Evolutionary conservation across 2,329 filamentous ascomycete species (phyloP).

Genomic region (Hypoxylon rubiginosum): DNA sequence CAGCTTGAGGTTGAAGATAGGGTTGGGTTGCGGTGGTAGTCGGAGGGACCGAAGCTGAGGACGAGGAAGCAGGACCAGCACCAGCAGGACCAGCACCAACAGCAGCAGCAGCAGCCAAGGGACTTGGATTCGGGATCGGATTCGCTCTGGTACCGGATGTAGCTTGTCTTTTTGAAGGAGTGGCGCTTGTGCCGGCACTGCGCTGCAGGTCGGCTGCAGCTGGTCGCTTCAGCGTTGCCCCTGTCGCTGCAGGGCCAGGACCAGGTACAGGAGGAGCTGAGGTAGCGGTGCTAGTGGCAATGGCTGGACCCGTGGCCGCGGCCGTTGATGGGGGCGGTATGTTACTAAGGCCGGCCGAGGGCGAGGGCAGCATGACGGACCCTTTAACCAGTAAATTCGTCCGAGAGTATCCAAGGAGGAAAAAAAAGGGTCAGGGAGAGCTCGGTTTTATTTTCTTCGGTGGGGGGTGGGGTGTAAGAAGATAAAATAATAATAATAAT

Average conservation of each 20-base stretch:
- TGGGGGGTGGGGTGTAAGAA: conserved; percentile 22
- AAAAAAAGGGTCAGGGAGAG: conserved; percentile 21
- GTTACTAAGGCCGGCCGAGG: conserved; percentile 48
- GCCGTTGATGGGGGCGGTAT: conserved; percentile 47
- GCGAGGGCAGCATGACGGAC: conserved; percentile 52
- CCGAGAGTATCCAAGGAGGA: conserved; percentile 33
- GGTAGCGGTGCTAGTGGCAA: conserved; percentile 40
- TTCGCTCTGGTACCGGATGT: conserved; percentile 44
- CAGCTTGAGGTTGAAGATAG: conserved; percentile 43
- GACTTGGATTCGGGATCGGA: conserved; percentile 43
- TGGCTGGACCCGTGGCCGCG: conserved; percentile 45
- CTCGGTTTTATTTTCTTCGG: conserved; percentile 26
- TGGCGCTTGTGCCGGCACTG: conserved; percentile 51
- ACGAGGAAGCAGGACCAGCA: conserved; percentile 23
- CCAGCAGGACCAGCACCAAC: neutral
- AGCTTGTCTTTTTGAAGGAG: conserved; percentile 53
- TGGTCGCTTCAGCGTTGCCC: conserved; percentile 50
- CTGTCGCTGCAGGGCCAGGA: conserved; percentile 47
- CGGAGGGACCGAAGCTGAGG: conserved; percentile 39
- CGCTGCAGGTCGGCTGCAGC: conserved; percentile 54
- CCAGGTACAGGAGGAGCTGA: conserved; percentile 44
- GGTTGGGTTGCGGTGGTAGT: conserved; percentile 40
- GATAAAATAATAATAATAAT: conserved; percentile 10
- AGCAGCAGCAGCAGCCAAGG: conserved; percentile 32
- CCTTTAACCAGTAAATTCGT: conserved; percentile 41